A percentile compares a stretch with the other conserved stretches of the same genome.
phyloP scores from a whole-genome alignment of 208 protist genomes.

The Wallacemonas rigidus region DNA sequence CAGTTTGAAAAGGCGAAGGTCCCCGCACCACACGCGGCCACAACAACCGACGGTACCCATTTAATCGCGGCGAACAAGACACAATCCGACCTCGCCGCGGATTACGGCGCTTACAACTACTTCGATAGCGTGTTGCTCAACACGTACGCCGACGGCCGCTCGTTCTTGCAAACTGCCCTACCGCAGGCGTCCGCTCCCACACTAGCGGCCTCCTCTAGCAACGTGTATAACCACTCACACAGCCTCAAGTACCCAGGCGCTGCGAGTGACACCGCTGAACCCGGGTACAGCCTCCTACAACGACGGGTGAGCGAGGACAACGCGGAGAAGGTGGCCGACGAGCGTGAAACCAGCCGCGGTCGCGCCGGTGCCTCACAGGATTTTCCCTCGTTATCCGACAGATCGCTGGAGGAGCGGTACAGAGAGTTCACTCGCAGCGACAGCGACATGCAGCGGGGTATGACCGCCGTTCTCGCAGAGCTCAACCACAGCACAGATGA shows the following conservation, averaged over 20 bases:
- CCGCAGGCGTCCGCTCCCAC: neutral
- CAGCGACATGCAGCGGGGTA: slow-evolving; percentile 36
- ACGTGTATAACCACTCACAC: neutral
- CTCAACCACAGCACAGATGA: slow-evolving; percentile 61
- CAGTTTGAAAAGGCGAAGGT: neutral
- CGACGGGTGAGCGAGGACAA: neutral
- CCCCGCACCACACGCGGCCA: neutral
- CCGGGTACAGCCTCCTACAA: slow-evolving; percentile 3
- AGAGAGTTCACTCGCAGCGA: slow-evolving; percentile 15
- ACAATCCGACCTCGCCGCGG: neutral
- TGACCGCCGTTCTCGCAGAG: slow-evolving; percentile 53
- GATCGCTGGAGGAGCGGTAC: slow-evolving; percentile 19
- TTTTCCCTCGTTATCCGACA: slow-evolving; percentile 8
- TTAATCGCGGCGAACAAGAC: neutral
- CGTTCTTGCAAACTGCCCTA: neutral
- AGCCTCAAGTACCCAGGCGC: neutral
- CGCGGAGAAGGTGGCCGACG: neutral
- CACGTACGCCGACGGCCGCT: neutral
- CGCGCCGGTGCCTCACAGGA: neutral
- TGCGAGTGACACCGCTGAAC: neutral
- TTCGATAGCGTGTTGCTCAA: slow-evolving; percentile 9
- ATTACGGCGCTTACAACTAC: slow-evolving; percentile 4
- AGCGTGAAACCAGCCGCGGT: neutral
- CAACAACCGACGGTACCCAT: too few relatives aligned
- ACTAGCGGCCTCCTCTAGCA: neutral